A percentile compares a stretch with the other conserved stretches of the same genome.
Evolutionary conservation across 345 rosid species (phyloP).

Genomic region (Mallotus nudiflorus): DNA sequence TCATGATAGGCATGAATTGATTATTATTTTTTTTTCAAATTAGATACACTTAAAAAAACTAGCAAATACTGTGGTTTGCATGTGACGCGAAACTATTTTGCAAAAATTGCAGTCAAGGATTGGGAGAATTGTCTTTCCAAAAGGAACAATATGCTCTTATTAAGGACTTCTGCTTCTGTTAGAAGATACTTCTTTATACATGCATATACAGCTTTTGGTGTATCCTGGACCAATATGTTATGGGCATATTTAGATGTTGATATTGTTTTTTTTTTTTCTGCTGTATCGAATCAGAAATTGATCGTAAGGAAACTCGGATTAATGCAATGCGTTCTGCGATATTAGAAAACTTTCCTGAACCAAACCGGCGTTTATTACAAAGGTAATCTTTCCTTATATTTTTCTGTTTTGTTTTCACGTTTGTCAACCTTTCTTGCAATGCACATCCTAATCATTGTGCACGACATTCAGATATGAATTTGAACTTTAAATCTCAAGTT

Average conservation of each 20-base stretch:
- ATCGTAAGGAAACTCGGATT: slow-evolving; percentile 79
- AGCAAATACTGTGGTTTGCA: neutral
- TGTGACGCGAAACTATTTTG: neutral
- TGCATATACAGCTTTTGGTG: neutral
- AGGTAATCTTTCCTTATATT: slow-evolving; percentile 41
- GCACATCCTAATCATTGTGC: neutral
- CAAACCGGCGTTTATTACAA: slow-evolving; percentile 87
- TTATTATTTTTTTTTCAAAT: neutral
- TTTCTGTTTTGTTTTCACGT: neutral
- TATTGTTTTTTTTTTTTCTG: slow-evolving; percentile 1
- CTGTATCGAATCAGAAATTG: slow-evolving; percentile 57
- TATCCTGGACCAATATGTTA: neutral
- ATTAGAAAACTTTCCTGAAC: slow-evolving; percentile 95
- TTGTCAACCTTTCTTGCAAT: neutral
- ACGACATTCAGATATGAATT: neutral
- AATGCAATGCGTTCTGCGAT: slow-evolving; percentile 84
- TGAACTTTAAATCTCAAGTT: neutral
- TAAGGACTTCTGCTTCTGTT: neutral
- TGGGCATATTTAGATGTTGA: neutral
- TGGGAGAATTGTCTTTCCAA: neutral
- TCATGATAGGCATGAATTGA: neutral
- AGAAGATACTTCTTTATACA: neutral
- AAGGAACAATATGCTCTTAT: neutral
- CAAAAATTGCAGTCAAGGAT: neutral
- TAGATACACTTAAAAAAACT: neutral